These are phyloP conservation scores for Diaporthe sp. DNA, from an alignment of 2,329 filamentous ascomycete genomes.

Conservation along the genomic window DNA sequence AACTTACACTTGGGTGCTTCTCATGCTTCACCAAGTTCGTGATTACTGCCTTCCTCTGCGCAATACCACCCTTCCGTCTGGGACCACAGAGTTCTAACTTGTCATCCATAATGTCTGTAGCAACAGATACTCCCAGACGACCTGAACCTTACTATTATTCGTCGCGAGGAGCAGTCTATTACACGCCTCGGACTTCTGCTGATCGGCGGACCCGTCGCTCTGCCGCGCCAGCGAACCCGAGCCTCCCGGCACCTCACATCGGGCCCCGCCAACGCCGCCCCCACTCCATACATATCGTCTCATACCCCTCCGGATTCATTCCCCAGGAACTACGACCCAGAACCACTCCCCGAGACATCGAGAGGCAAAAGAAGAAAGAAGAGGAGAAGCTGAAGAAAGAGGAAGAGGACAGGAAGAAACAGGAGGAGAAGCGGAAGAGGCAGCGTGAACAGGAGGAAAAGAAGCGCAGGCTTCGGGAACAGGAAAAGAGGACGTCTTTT, in stretches of 20 bases:
- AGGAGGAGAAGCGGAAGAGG: constrained; percentile 38
- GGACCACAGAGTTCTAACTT: constrained; percentile 6
- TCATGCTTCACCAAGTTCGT: constrained; percentile 29
- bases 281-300: constrained; percentile 66
- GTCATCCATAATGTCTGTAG: constrained; percentile 24
- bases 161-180: constrained; percentile 36
- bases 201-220: constrained; percentile 39
- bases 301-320: constrained; percentile 55
- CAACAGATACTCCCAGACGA: constrained; percentile 18
- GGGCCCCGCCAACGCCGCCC: constrained; percentile 62
- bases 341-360: constrained; percentile 43
- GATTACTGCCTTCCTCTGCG: neutral
- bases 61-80: too few relatives aligned
- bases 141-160: constrained; percentile 35
- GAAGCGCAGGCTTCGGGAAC: constrained; percentile 39
- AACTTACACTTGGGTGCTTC: constrained; percentile 14
- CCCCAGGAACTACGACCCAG: constrained; percentile 51
- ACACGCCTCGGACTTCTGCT: constrained; percentile 33
- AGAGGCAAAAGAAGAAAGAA: constrained; percentile 57
- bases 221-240: constrained; percentile 36
- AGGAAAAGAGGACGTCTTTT: constrained; percentile 42
- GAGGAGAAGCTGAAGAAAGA: constrained; percentile 53
- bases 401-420: constrained; percentile 35
- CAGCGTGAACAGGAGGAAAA: constrained; percentile 43
- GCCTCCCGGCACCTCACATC: constrained; percentile 54